Evolutionary conservation across 2,329 filamentous ascomycete species (phyloP).

Genomic region (Drechslerella dactyloides): DNA sequence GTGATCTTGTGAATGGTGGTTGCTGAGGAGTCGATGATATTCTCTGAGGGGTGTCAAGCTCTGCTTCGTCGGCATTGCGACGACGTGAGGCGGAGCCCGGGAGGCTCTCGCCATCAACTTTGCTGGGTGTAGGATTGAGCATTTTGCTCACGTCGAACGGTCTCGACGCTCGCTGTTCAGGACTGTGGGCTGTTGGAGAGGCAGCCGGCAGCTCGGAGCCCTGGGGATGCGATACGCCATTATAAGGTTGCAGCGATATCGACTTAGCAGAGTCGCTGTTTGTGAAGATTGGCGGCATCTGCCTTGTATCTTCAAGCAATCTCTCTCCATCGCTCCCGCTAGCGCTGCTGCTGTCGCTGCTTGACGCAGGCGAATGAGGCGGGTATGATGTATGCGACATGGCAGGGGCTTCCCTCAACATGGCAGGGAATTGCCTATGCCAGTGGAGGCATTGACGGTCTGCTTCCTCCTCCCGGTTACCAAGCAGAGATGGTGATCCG

Average conservation of each 20-base stretch:
- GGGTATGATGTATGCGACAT: slow-evolving; percentile 54
- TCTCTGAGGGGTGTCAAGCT: slow-evolving; percentile 48
- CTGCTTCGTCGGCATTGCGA: slow-evolving; percentile 43
- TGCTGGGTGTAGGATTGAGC: slow-evolving; percentile 54
- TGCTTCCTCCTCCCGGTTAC: slow-evolving; percentile 55
- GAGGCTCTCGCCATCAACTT: slow-evolving; percentile 50
- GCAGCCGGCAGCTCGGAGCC: slow-evolving; percentile 50
- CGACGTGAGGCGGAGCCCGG: slow-evolving; percentile 45
- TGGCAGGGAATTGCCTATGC: slow-evolving; percentile 53
- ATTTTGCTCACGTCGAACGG: slow-evolving; percentile 54
- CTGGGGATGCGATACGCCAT: slow-evolving; percentile 36
- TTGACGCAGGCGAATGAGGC: slow-evolving; percentile 51
- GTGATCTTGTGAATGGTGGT: slow-evolving; percentile 45
- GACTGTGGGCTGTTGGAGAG: slow-evolving; percentile 52
- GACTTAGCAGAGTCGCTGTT: slow-evolving; percentile 25
- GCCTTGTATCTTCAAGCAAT: slow-evolving; percentile 24
- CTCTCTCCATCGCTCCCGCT: slow-evolving; percentile 36
- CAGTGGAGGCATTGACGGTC: slow-evolving; percentile 54
- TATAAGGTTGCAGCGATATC: slow-evolving; percentile 16
- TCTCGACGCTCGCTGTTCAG: slow-evolving; percentile 52
- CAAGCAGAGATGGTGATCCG: slow-evolving; percentile 54
- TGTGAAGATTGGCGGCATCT: slow-evolving; percentile 14
- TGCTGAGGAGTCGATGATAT: slow-evolving; percentile 49
- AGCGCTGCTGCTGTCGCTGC: slow-evolving; percentile 29
- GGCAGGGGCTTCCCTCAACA: slow-evolving; percentile 53